These are phyloP conservation scores for Mycena amicta DNA, from an alignment of 768 basidiomycete species.

Conservation along the genomic window DNA sequence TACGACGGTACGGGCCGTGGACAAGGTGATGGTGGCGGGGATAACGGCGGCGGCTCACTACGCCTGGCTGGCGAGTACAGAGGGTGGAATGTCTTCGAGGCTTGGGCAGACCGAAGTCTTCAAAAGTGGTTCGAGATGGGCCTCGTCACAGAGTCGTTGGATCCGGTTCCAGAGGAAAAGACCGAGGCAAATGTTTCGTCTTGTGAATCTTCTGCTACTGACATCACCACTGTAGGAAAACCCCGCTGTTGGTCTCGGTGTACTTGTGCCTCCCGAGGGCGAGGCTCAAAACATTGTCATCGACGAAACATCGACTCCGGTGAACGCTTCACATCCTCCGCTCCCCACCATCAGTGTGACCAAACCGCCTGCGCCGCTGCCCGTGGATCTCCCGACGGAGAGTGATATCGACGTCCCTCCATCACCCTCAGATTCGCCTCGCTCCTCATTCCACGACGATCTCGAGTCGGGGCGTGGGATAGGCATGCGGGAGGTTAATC, in stretches of 20 bases:
- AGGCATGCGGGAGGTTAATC: slow-evolving; percentile 39
- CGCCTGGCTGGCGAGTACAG: slow-evolving; percentile 83
- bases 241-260: slow-evolving; percentile 48
- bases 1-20: slow-evolving; percentile 78
- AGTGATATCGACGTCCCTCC: slow-evolving; percentile 55
- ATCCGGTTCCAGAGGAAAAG: slow-evolving; percentile 44
- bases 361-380: slow-evolving; percentile 70
- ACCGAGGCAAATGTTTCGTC: slow-evolving; percentile 47
- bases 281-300: slow-evolving; percentile 69
- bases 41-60: slow-evolving; percentile 71
- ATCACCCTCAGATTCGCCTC: slow-evolving; percentile 48
- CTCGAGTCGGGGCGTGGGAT: slow-evolving; percentile 50
- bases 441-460: slow-evolving; percentile 48
- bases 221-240: slow-evolving; percentile 33
- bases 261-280: slow-evolving; percentile 28
- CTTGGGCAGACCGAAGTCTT: slow-evolving; percentile 88
- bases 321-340: slow-evolving; percentile 26
- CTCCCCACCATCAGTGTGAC: slow-evolving; percentile 65
- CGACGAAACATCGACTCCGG: slow-evolving; percentile 39
- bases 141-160: slow-evolving; percentile 54
- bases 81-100: slow-evolving; percentile 92
- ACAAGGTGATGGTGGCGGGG: slow-evolving; percentile 78
- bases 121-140: slow-evolving; percentile 86
- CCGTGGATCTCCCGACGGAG: slow-evolving; percentile 68
- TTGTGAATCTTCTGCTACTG: neutral